Base-by-base conservation (phyloP, 768 basidiomycete species). In the Psilocybe tampanensis region DNA sequence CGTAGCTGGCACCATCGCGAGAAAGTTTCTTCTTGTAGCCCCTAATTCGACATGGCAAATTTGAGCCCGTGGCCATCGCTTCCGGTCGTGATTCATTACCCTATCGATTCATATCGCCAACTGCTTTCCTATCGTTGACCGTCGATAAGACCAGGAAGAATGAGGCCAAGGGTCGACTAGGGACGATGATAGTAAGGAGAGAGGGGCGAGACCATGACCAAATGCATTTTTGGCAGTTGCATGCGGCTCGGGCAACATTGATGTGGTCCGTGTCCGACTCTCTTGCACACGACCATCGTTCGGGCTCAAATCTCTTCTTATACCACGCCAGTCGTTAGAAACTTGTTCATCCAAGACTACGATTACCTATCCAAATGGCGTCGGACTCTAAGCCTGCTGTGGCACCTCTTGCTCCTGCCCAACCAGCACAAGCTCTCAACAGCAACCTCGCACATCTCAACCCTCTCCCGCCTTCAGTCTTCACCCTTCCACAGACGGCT, bases 401-500 rank as follows among this genome's bases (percentile, higher is more conserved):
- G 9, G 32, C 55, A 17, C 71, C 73, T 33, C 65, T 67, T n/a
- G 61, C 71, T 8, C 74, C 72, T 8, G 68, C 76, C 8, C 74
- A 74, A 59, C 73, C 72, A 18, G 73, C 74, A 4, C 67, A 68
- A 19, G 48, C 55, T 8, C 53, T 41, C 18, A 76, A 78, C 64
- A 65, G 66, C 36, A 79, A 74, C 58, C 60, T 62, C 23, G 69
- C 73, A 2, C 75, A 79, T 36, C 65, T 77, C 58, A 66, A 76
- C 44, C 71, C 76, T 12, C 76, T 93, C 13, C 92, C 92, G 12
- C 78, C 87, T 2, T 94, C 90, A 12, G 94, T 96, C n/a, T 86
- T 90, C 70, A 94, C 91, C 3, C 80, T 98, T 2, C 89, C 88
- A 0, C 92, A 90, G 64, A 98, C 94, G 0, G 87, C 91, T 1